Base-by-base conservation (phyloP, 1,284 basidiomycete genomes). In the Cryptococcus hybrid region DNA sequence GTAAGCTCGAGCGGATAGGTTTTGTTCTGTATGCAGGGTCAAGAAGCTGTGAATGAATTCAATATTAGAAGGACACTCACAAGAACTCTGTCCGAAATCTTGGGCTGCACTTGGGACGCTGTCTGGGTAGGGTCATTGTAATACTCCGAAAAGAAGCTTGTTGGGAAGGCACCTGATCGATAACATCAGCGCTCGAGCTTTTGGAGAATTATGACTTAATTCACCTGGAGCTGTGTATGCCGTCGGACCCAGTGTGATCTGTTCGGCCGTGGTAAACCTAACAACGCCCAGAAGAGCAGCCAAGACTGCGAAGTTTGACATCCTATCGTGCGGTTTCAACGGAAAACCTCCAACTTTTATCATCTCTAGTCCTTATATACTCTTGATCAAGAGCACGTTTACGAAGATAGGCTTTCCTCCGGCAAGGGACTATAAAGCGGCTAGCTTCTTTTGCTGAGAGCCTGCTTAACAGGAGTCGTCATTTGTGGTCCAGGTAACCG, bases 111-210 rank as follows among this genome's bases (percentile, higher is more conserved):
- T 70, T 88, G 86, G 4, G 80, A 82, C 13, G 80, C 81, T 1
- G 87, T 88, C 39, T 83, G 85, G 4, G 86, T 88, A 24, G 88
- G 87, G 60, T 82, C 75, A 70, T 88, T 87, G 74, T 85, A 88
- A 72, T 88, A 89, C 34, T 48, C 39, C 34, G 57, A 59, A 54
- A 76, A 76, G 11, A 69, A 58, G 46, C 62, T 62, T 12, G 70
- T 74, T 0, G 74, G 73, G 49, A 76, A 76, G 3, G 66, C 66
- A 45, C 56, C 62, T n/a, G 65, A 18, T 43, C 6, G 34, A 30
- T 30, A 30, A 30, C 30, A 30, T 30, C 30, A 30, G 30, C 3
- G 38, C 3, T 5, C 9, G 11, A 13, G 13, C 4, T 24, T 11
- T n/a, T n/a, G 3, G n/a, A 43, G n/a, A 12, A 12, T 13, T 9